phyloP scores from a whole-genome alignment of 352 stramenopile genomes.

The Pythium rishiriense region DNA sequence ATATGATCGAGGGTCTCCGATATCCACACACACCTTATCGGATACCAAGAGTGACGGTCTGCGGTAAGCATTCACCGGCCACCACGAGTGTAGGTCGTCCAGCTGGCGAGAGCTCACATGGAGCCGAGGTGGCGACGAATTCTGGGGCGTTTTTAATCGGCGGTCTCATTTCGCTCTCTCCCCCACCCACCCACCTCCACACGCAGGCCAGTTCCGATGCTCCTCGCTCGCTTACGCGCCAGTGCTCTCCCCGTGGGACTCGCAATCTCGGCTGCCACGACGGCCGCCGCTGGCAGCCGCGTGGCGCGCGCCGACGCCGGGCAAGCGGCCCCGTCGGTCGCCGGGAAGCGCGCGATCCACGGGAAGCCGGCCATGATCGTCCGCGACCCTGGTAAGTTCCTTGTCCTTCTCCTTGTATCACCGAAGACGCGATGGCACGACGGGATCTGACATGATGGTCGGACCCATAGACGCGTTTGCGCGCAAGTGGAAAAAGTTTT shows the following conservation, averaged over 20 bases:
- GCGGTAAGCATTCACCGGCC: background rate
- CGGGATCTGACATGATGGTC: background rate
- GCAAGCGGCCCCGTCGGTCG: slow-evolving; percentile 10
- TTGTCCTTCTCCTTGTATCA: background rate
- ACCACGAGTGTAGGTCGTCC: slow-evolving; percentile 17
- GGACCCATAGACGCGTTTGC: slow-evolving; percentile 61
- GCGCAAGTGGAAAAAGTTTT: slow-evolving; percentile 73
- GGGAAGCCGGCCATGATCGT: slow-evolving; percentile 34
- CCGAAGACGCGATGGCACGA: background rate
- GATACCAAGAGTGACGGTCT: slow-evolving; percentile 12
- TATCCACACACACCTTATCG: background rate
- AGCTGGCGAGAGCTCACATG: no score
- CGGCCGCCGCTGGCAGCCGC: background rate
- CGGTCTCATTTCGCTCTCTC: background rate
- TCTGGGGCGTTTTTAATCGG: no score
- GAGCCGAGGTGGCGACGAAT: no score
- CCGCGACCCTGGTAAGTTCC: slow-evolving; percentile 37
- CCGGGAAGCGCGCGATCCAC: slow-evolving; percentile 12
- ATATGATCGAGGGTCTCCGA: background rate
- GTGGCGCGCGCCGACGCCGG: background rate
- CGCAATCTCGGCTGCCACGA: slow-evolving; percentile 7
- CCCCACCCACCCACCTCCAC: no score
- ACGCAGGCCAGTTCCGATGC: slow-evolving; percentile 4
- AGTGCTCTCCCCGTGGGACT: slow-evolving; percentile 11
- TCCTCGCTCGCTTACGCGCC: slow-evolving; percentile 15